Base-by-base conservation (phyloP, 2,329 filamentous ascomycete genomes). In the Colletotrichum sp. region DNA sequence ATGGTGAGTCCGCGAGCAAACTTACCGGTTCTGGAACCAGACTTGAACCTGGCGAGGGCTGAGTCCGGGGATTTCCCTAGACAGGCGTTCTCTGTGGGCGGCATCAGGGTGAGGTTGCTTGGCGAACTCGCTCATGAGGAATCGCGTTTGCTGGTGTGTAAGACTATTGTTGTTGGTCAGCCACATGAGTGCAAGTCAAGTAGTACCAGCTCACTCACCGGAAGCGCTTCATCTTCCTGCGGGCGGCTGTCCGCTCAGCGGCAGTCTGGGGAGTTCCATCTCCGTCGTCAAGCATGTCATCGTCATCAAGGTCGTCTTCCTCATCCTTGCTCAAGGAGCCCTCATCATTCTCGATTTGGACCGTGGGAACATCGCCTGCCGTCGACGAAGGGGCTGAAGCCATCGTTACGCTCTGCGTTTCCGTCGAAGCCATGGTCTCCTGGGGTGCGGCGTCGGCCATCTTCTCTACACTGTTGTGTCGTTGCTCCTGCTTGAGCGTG, bases 1-100 rank as follows among this genome's bases (percentile, higher is more conserved):
- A 18, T n/a, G 5, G 26, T 61, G 32, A 43, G 28, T 38, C 24
- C 34, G 15, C 55, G 15, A 58, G 43, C 61, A 74, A 55, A 82
- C 90, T 80, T 90, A 98, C 96, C 96, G 92, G 85, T 99, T 99
- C 85, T 99, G 96, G 85, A 99, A 99, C 96, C 96, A 99, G 66
- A 99, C 96, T 84, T 99, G 96, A 28, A 99, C 96, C 83, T 99
- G 96, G 77, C 96, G 92, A 48, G 96, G 95, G 80, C 95, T 98
- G 65, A 99, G 86, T 1, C 96, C 96, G 36, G 96, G 96, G 61
- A 99, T 98, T 83, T 98, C 95, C 78, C 94, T 90, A 6, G 96
- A 96, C 48, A 99, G 88, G 63, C 95, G 91, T 83, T 98, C 96
- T 77, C 96, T 91, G 84, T 98, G 96, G 63, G 95, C 94, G 55